Evolutionary conservation across 257 asterid genomes (phyloP), one percentile per base, ranked within the genome.

Genomic region (Penstemon davidsonii): DNA sequence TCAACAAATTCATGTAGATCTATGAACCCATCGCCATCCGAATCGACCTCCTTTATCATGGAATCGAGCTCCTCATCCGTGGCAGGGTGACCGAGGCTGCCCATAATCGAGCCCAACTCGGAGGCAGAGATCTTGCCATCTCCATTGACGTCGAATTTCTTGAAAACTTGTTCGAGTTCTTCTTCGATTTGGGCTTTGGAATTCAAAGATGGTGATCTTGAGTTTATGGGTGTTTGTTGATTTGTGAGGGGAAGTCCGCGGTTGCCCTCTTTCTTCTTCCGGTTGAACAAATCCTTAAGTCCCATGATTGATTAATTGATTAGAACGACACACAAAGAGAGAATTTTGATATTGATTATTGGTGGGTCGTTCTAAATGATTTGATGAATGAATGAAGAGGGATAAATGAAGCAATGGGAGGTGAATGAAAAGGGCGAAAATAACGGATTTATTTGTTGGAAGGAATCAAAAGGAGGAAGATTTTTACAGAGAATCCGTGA

Each of bases 1-100:
- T 82, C 96, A 50, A 92, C 65, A 73, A 92, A 92, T 61, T 92
- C 98, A 39, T 72, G 66, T 39, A 92, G 80, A 63, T 92, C 87
- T 41, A 92, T 92, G 84, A 75, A 87, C 0, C 98, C 98, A 19
- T 92, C 98, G 3, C 96, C 96, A 45, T 92, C 98, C 6, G 89
- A 38, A 36, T 89, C 96, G 25, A 86, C 96, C 82, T 89, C 98
- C 13, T 60, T 73, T 74, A 92, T 87, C 98, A 92, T 84, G 39
- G 3, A 53, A 5, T 43, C 25, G 57, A 89, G 78, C 73, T 89
- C 96, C 46, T 86, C 92, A 33, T 80, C 89, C 18, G 87, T 67
- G 10, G 73, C 68, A 4, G 80, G 74, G 19, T 80, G 77, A 0
- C 98, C 96, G 0, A 92, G 88, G 79, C 95, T 82, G n/a, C 79